phyloP scores from a whole-genome alignment of 345 rosid species.

The Populus alba region DNA sequence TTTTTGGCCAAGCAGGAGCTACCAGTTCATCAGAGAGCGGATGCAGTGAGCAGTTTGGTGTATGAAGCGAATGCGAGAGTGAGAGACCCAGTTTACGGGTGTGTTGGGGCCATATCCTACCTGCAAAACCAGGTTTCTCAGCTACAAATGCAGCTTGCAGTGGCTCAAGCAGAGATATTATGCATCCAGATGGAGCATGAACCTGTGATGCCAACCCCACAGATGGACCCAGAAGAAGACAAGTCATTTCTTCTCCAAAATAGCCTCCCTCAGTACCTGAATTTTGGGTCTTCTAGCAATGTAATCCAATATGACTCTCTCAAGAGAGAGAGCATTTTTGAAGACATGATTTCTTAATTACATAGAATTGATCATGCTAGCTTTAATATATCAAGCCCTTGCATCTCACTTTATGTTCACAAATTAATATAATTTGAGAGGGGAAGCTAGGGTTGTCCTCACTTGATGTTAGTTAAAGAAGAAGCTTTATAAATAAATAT shows the following conservation, averaged over 20 bases:
- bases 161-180: slow-evolving; percentile 29
- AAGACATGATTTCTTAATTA: slow-evolving; percentile 49
- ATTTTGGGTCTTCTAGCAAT: slow-evolving; percentile 24
- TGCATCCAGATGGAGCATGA: slow-evolving; percentile 32
- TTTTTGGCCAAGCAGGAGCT: slow-evolving; percentile 23
- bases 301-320: slow-evolving; percentile 25
- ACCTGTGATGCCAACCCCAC: slow-evolving; percentile 16
- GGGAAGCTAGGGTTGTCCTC: not conserved
- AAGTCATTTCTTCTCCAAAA: slow-evolving; percentile 19
- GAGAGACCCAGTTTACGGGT: slow-evolving; percentile 35
- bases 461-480: not conserved
- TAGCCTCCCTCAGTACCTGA: slow-evolving; percentile 20
- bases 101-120: slow-evolving; percentile 33
- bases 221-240: slow-evolving; percentile 2
- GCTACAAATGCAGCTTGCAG: slow-evolving; percentile 34
- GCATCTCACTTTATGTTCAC: not conserved
- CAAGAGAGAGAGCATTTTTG: slow-evolving; percentile 37
- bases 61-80: slow-evolving; percentile 33
- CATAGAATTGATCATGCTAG: not conserved
- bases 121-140: slow-evolving; percentile 31
- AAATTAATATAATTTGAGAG: not conserved
- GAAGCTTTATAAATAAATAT: not conserved
- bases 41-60: slow-evolving; percentile 37
- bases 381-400: not conserved
- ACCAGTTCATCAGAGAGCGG: slow-evolving; percentile 28